phyloP scores from a whole-genome alignment of 192 early-diverging fungal species.

The Dispira parvispora region DNA sequence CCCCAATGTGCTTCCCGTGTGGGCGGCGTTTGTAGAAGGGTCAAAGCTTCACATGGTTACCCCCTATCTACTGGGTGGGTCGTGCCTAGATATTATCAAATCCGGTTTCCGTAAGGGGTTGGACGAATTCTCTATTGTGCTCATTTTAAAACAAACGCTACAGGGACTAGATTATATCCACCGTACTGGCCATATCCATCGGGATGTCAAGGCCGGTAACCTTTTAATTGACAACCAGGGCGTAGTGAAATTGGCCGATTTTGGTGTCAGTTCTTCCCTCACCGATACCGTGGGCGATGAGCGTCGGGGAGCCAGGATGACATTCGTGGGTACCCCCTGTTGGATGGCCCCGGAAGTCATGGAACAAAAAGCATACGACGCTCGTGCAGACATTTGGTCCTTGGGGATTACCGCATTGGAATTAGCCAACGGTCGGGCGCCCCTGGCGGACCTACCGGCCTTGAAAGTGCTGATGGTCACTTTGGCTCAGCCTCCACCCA shows the following conservation, averaged over 20 bases:
- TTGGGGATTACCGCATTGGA: constrained; percentile 82
- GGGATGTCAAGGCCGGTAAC: constrained; percentile 59
- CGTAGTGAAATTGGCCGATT: constrained; percentile 42
- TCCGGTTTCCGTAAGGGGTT: constrained; percentile 66
- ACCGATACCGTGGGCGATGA: constrained; percentile 39
- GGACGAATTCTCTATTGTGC: constrained; percentile 60
- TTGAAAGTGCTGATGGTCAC: constrained; percentile 83
- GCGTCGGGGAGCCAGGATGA: constrained; percentile 37
- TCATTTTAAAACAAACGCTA: constrained; percentile 61
- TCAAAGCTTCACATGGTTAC: constrained; percentile 73
- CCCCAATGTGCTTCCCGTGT: constrained; percentile 64
- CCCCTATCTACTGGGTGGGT: constrained; percentile 61
- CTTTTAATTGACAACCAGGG: constrained; percentile 49
- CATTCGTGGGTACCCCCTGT: constrained; percentile 52
- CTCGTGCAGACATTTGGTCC: constrained; percentile 82
- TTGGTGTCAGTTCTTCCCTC: constrained; percentile 50
- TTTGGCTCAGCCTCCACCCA: constrained; percentile 71
- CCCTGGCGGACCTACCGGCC: constrained; percentile 76
- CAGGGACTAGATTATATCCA: constrained; percentile 49
- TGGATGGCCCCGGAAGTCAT: constrained; percentile 67
- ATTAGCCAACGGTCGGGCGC: constrained; percentile 72
- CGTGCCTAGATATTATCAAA: constrained; percentile 81
- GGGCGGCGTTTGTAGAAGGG: constrained; percentile 67
- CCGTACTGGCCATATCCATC: constrained; percentile 47
- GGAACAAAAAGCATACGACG: constrained; percentile 79